A percentile compares a stretch with the other conserved stretches of the same genome.
Conservation (phyloP, 2,329 filamentous ascomycete genomes). For the Escovopsis sp. region DNA sequence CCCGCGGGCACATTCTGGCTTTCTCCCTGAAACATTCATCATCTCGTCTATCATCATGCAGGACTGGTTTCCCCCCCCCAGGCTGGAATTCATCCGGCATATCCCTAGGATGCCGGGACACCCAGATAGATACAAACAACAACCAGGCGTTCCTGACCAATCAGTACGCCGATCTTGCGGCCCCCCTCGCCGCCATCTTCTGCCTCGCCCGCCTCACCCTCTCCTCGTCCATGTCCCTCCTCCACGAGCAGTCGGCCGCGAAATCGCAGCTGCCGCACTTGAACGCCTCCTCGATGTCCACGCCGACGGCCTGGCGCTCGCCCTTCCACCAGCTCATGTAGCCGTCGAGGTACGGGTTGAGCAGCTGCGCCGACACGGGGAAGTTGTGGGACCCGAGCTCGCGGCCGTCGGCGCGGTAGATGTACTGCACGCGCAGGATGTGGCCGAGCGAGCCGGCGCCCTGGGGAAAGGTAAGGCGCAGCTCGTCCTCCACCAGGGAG, state of each 20-base stretch:
- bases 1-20: too few relatives aligned
- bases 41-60: too few relatives aligned
- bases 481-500: constrained; percentile 29
- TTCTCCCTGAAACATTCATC: too few relatives aligned
- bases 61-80: too few relatives aligned
- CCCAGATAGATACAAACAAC: too few relatives aligned
- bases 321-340: constrained; percentile 86
- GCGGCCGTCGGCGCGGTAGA: constrained; percentile 35
- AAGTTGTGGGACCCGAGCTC: constrained; percentile 44
- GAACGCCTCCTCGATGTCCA: constrained; percentile 70
- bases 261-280: constrained; percentile 85
- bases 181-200: constrained; percentile 11
- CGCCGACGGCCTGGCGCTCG: constrained; percentile 54
- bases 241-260: constrained; percentile 63
- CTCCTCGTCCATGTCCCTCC: constrained; percentile 52
- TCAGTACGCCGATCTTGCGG: neutral
- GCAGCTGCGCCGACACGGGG: constrained; percentile 46
- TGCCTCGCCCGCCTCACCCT: constrained; percentile 13
- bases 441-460: constrained; percentile 33
- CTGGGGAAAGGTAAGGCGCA: constrained; percentile 37
- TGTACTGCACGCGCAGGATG: constrained; percentile 40
- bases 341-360: constrained; percentile 51
- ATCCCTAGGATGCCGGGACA: too few relatives aligned
- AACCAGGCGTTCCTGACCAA: too few relatives aligned
- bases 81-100: too few relatives aligned